Percentiles rank a stretch among this genome's conserved stretches.
phyloP scores from a whole-genome alignment of 192 early-diverging fungal genomes.

The Podochytrium sp. region DNA sequence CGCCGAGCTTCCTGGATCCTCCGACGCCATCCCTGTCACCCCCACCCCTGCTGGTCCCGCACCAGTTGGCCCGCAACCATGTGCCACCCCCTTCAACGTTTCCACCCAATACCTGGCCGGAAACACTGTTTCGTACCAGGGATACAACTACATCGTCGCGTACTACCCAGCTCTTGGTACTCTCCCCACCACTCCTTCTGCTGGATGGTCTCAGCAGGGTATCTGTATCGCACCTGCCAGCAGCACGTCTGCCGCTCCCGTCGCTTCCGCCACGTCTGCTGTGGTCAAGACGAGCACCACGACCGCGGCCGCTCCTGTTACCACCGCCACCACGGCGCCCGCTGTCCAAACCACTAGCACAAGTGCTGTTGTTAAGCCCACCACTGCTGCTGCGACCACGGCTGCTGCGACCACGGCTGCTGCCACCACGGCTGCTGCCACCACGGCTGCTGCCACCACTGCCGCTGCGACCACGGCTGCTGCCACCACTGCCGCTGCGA shows the following conservation, averaged over 20 bases:
- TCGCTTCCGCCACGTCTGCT: not conserved
- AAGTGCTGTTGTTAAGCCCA: not conserved
- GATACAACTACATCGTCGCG: not conserved
- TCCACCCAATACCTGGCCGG: not conserved
- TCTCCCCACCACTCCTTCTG: not conserved
- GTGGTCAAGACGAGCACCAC: not conserved
- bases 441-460: not conserved
- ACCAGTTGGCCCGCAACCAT: not conserved
- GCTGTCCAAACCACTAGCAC: not conserved
- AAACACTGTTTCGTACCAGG: not conserved
- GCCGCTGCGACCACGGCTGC: not conserved
- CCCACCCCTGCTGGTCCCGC: not conserved
- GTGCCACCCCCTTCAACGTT: not conserved
- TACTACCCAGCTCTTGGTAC: constrained; percentile 5
- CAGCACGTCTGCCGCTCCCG: not conserved
- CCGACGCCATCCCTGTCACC: not conserved
- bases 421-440: not conserved
- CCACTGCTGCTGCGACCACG: not conserved
- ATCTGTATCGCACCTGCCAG: not conserved
- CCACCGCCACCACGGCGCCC: not conserved
- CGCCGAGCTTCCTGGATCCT: constrained; percentile 5
- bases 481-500: not conserved
- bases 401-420: not conserved
- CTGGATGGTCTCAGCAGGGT: constrained; percentile 1
- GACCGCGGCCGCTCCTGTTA: not conserved